phyloP scores from a whole-genome alignment of 169 alveolate genomes.

The Theileria equi region DNA sequence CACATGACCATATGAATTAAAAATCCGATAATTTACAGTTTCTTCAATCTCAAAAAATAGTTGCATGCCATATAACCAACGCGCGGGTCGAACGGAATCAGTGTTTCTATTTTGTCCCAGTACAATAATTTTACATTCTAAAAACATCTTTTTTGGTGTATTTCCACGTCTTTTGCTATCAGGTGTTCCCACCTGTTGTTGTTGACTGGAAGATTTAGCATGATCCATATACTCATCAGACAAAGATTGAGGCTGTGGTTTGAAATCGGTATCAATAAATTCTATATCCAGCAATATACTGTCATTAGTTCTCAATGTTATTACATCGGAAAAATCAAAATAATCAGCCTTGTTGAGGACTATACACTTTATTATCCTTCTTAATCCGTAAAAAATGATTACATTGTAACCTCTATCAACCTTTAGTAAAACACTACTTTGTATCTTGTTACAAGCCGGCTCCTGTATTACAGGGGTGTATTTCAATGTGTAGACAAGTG shows the following conservation, averaged over 20 bases:
- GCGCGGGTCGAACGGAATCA: background rate
- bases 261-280: conserved; percentile 21
- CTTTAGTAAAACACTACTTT: conserved; percentile 25
- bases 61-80: conserved; percentile 52
- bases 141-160: background rate
- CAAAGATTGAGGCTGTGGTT: background rate
- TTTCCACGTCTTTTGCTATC: background rate
- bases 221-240: background rate
- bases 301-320: conserved; percentile 53
- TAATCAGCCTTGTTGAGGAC: conserved; percentile 39
- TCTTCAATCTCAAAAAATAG: conserved; percentile 55
- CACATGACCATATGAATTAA: conserved; percentile 37
- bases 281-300: conserved; percentile 36
- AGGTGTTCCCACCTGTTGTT: background rate
- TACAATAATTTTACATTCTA: conserved; percentile 37
- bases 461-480: conserved; percentile 11
- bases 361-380: conserved; percentile 39
- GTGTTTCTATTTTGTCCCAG: background rate
- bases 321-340: conserved; percentile 39
- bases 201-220: background rate
- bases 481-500: background rate
- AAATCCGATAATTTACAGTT: conserved; percentile 13
- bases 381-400: conserved; percentile 44
- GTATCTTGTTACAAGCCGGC: conserved; percentile 1
- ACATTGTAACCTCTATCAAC: conserved; percentile 49